Conservation (phyloP, 495 filamentous ascomycete species). For the Lasiosphaeriaceae sp. region DNA sequence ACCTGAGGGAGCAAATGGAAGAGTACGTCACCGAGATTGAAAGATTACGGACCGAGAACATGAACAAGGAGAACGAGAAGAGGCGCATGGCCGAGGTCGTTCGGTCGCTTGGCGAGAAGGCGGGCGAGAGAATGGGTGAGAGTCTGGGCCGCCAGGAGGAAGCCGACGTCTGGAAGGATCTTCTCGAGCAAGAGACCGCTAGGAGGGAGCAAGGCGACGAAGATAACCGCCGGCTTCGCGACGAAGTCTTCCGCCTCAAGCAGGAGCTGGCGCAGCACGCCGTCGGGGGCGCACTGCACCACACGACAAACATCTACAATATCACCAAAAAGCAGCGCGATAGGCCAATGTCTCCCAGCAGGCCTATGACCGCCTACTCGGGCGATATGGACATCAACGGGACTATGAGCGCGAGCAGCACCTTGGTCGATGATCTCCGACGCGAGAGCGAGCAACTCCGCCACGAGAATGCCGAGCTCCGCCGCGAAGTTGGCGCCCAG, state of each 20-base stretch:
- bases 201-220: slow-evolving; percentile 87
- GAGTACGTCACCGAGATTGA: slow-evolving; percentile 80
- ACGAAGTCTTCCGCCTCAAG: slow-evolving; percentile 74
- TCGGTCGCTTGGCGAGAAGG: slow-evolving; percentile 63
- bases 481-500: slow-evolving; percentile 89
- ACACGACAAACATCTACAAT: slow-evolving; percentile 59
- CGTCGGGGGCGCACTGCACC: slow-evolving; percentile 37
- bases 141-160: slow-evolving; percentile 78
- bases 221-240: slow-evolving; percentile 77
- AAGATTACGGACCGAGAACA: slow-evolving; percentile 67
- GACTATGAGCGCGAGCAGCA: slow-evolving; percentile 56
- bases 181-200: slow-evolving; percentile 88
- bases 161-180: slow-evolving; percentile 89
- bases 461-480: slow-evolving; percentile 88
- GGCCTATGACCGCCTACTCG: slow-evolving; percentile 58
- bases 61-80: slow-evolving; percentile 76
- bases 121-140: slow-evolving; percentile 52
- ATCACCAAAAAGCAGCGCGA: slow-evolving; percentile 58
- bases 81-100: slow-evolving; percentile 75
- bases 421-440: slow-evolving; percentile 60
- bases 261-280: slow-evolving; percentile 50
- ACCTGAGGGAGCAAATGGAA: slow-evolving; percentile 77
- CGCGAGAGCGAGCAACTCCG: slow-evolving; percentile 71
- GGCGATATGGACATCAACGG: slow-evolving; percentile 54
- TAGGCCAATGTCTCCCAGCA: slow-evolving; percentile 54